phyloP scores from a whole-genome alignment of 306 rosid species.

The Crotalaria pallida region DNA sequence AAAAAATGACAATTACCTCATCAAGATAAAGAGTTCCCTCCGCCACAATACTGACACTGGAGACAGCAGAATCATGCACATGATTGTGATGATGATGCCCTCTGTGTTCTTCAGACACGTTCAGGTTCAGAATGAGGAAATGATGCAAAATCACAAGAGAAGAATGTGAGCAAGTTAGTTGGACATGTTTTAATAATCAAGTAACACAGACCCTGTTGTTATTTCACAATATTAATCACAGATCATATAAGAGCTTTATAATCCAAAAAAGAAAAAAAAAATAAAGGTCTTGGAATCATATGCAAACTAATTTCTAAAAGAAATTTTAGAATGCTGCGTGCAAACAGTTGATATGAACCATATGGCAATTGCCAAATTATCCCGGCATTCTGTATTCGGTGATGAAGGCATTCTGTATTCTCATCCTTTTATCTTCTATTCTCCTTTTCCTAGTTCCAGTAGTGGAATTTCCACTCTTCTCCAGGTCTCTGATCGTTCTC shows the following conservation, averaged over 20 bases:
- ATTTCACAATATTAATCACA: not conserved
- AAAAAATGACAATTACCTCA: constrained; percentile 46
- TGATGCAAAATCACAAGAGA: not conserved
- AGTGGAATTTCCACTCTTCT: too few relatives aligned
- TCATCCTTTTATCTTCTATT: too few relatives aligned
- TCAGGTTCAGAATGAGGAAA: constrained; percentile 21
- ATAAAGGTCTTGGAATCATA: not conserved
- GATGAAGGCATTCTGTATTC: too few relatives aligned
- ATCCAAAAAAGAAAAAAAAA: not conserved
- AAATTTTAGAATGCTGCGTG: too few relatives aligned
- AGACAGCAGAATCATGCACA: constrained; percentile 71
- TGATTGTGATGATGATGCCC: constrained; percentile 62
- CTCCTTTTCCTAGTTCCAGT: too few relatives aligned
- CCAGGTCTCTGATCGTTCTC: too few relatives aligned
- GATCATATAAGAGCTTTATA: not conserved
- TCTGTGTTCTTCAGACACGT: constrained; percentile 41
- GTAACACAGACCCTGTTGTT: not conserved
- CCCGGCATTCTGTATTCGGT: too few relatives aligned
- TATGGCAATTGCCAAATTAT: too few relatives aligned
- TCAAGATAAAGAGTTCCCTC: constrained; percentile 85
- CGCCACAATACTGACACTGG: constrained; percentile 74
- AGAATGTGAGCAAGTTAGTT: not conserved
- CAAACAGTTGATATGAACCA: too few relatives aligned
- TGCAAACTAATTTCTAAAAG: not conserved
- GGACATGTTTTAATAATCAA: not conserved